Base-by-base conservation (phyloP, 352 stramenopile species). In the Phytophthora pini region DNA sequence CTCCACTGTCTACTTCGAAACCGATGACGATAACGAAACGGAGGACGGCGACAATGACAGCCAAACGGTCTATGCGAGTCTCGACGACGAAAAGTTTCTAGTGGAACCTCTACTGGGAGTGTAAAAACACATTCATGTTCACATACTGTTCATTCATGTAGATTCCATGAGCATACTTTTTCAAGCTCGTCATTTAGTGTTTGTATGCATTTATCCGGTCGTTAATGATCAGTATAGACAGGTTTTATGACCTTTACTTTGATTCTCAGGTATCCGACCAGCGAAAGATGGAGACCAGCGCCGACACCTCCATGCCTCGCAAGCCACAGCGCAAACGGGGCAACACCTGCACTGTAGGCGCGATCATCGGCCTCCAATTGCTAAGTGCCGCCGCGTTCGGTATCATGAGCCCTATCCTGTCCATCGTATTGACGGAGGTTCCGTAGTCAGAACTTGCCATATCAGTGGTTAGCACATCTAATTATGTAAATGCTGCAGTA, bases 341-440 rank as follows among this genome's bases (percentile, higher is more conserved):
- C 12, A 53, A 77, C 39, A 72, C 74, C 39, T 54, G 44, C 50
- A 60, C 74, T 46, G 70, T 92, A 44, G 51, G 51, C 26, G 59
- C 75, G 57, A 73, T 88, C 17, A 61, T 85, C 2, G 80, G 70
- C 1, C 77, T 92, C 11, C 65, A 70, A 13, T 54, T 89, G 24
- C 55, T 93, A 11, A 68, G 79, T 51, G 69, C 80, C 39, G 74
- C 76, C 10, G 82, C 79, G n/a, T 89, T 84, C 53, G 84, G 84
- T 8, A 75, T 93, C 57, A 72, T 91, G 50, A 78, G 76, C 54
- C 82, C 84, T 2, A 79, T 93, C 60, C 57, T 93, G 39, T 77
- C 82, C 2, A 89, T 91, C 59, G 68, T 82, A 40, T 85, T 74
- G 53, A 91, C 82, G 10, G 82, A 93, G 78, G 84, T 89, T 38